These are phyloP conservation scores for Heliophila coronopifolia DNA, from an alignment of 441 rosid species.

Conservation along the genomic window DNA sequence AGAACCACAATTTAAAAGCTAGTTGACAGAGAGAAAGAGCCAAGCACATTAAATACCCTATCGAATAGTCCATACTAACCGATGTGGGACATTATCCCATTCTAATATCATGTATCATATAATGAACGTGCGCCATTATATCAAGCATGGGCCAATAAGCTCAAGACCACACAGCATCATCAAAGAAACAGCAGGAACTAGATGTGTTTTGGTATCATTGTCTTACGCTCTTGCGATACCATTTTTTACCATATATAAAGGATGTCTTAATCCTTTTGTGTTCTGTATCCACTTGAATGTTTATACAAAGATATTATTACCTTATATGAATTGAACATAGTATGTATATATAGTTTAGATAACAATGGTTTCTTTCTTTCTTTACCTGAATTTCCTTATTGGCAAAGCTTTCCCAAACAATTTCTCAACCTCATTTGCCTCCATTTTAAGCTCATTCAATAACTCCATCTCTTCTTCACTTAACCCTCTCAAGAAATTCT, in stretches of 20 bases:
- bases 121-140: slow-evolving; percentile 67
- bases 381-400: slow-evolving; percentile 61
- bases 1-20: too few species aligned
- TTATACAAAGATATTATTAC: slow-evolving; percentile 13
- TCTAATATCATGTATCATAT: slow-evolving; percentile 88
- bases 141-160: slow-evolving; percentile 75
- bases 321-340: not conserved
- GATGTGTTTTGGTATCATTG: slow-evolving; percentile 60
- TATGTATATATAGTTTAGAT: slow-evolving; percentile 13
- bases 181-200: slow-evolving; percentile 75
- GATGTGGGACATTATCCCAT: too few species aligned
- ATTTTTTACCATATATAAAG: not conserved
- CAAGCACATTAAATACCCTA: too few species aligned
- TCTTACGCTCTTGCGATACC: slow-evolving; percentile 52
- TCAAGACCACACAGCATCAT: slow-evolving; percentile 57
- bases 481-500: slow-evolving; percentile 49
- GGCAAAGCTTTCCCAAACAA: slow-evolving; percentile 73
- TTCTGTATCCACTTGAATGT: slow-evolving; percentile 5
- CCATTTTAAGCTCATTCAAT: slow-evolving; percentile 63
- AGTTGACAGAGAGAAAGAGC: too few species aligned
- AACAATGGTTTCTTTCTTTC: not conserved
- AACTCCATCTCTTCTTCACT: slow-evolving; percentile 76
- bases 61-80: too few species aligned
- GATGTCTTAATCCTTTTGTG: slow-evolving; percentile 26
- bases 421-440: slow-evolving; percentile 73